Percentiles rank a stretch among this genome's conserved stretches.
These are phyloP conservation scores for Fragilariopsis cylindrus DNA, from an alignment of 108 stramenopile genomes.

Conservation along the genomic window DNA sequence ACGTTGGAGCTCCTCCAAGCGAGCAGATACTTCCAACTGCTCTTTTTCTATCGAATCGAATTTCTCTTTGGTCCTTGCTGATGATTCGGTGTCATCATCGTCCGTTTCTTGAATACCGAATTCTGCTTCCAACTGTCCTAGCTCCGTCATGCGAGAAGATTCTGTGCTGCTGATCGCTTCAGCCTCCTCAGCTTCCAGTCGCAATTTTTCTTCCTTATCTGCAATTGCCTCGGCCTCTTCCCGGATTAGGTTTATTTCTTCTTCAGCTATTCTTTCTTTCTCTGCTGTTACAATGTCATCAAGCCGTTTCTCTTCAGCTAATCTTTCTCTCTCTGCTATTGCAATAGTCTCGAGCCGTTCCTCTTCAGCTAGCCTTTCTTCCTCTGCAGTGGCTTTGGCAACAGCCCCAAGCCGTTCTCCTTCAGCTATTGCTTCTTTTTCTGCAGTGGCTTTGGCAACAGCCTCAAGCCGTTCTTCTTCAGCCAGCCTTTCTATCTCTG, in stretches of 20 bases:
- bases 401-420: not conserved
- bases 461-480: not conserved
- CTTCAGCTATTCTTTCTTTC: not conserved
- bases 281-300: not conserved
- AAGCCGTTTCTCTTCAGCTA: no score
- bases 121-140: not conserved
- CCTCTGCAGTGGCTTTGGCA: not conserved
- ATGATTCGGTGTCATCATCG: not conserved
- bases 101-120: not conserved
- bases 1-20: not conserved
- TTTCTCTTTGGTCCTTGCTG: not conserved
- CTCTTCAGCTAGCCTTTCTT: no score
- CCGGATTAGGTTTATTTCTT: not conserved
- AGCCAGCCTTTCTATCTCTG: not conserved
- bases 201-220: not conserved
- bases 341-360: no score
- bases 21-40: slow-evolving; percentile 3
- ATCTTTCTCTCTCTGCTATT: no score
- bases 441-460: not conserved
- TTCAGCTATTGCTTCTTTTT: not conserved
- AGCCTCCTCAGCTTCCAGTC: no score
- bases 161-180: no score
- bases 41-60: slow-evolving; percentile 4
- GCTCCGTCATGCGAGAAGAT: not conserved
- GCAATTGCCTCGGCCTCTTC: not conserved